Evolutionary conservation across 83 land plant genomes (phyloP), one percentile per base, ranked within the genome.

Genomic region (Isoetes engelmannii): DNA sequence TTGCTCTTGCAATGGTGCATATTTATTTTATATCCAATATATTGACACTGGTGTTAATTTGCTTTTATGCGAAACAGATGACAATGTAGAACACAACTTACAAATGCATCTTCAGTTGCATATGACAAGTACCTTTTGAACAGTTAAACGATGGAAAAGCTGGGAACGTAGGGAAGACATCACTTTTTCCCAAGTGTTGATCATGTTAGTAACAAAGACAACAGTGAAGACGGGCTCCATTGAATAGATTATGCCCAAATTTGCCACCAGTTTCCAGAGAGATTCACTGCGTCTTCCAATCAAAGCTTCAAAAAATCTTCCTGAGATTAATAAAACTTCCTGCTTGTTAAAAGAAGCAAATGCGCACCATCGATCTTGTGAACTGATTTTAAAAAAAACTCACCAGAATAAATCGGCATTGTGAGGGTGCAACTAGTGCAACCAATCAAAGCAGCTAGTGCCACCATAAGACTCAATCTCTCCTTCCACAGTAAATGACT

Each of bases 401-500:
- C 4, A 93, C 98, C 98, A 5, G 98, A 87, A 46, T 86, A 88
- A 2, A 94, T 75, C 19, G 98, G 96, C 96, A 94, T 87, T 15
- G 90, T 81, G 65, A 94, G 96, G 37, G 96, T 94, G 60, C 98
- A 90, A 7, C 80, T 42, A 10, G 88, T 84, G 73, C 90, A 84
- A 1, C 79, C 88, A 53, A 86, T 42, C 10, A 94, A 86, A 41
- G 85, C 72, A 19, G 77, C 51, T 4, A 72, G 58, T 44, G 88
- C 81, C 6, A 75, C 60, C 3, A 71, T 74, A 6, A 94, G 80
- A 55, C 98, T 72, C 70, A 79, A 54, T 69, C 87, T 94, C 69
- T 94, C 85, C 75, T 61, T 61, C 17, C 69, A 53, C 45, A 90
- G 37, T 3, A 94, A 73, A 5, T 74, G 57, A 77, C 82, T 82